Percentiles rank a stretch among this genome's conserved stretches.
Evolutionary conservation across 208 protist species (phyloP).

Genomic region (Leishmania amazonensis): DNA sequence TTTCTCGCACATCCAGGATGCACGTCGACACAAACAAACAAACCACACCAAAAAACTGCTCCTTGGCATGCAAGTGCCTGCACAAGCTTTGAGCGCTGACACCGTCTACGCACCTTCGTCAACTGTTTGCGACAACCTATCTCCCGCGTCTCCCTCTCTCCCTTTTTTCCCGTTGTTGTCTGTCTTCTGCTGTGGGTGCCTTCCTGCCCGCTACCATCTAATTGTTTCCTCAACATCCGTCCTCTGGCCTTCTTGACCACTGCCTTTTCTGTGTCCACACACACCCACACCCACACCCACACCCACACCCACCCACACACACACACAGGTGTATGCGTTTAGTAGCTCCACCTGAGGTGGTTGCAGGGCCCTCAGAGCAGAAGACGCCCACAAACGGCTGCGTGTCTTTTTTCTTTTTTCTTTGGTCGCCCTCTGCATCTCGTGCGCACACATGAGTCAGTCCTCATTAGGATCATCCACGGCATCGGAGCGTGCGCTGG

Average conservation of each 20-base stretch:
- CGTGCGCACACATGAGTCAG: constrained; percentile 5
- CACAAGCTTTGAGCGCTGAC: not conserved
- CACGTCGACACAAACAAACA: not conserved
- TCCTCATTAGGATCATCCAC: not conserved
- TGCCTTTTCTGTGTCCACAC: not conserved
- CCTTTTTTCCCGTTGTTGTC: not conserved
- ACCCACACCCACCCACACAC: not conserved
- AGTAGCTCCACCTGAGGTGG: not conserved
- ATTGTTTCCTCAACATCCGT: too few species aligned
- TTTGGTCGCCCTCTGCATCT: not conserved
- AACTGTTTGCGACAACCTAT: not conserved
- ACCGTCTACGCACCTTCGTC: not conserved
- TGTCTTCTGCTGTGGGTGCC: not conserved
- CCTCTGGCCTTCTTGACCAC: not conserved
- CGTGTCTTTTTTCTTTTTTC: not conserved
- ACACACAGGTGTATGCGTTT: not conserved
- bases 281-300: not conserved
- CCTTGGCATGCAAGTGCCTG: not conserved
- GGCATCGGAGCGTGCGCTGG: not conserved
- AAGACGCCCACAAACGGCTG: not conserved
- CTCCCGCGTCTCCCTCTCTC: not conserved
- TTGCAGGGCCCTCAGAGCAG: not conserved
- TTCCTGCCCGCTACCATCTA: not conserved
- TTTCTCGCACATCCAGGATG: not conserved
- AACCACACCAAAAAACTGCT: not conserved